These are phyloP conservation scores for Balansia obtecta DNA, from an alignment of 2,329 filamentous ascomycete species.

Conservation along the genomic window DNA sequence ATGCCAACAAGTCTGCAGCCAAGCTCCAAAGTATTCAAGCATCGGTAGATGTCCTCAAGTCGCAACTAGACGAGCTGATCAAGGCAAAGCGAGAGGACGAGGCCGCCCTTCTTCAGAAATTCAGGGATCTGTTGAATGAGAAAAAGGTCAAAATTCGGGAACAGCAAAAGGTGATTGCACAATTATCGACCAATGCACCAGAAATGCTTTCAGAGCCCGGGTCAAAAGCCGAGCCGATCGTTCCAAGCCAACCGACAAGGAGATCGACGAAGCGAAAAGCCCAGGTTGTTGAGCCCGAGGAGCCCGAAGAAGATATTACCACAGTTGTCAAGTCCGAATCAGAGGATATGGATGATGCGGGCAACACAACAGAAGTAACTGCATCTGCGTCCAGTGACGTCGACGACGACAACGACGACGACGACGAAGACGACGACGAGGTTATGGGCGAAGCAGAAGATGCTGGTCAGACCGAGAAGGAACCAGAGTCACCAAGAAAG, in stretches of 20 bases:
- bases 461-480: neutral
- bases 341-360: constrained; percentile 29
- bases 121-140: constrained; percentile 58
- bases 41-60: constrained; percentile 44
- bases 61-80: constrained; percentile 54
- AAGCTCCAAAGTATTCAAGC: constrained; percentile 37
- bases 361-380: constrained; percentile 27
- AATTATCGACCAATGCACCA: constrained; percentile 22
- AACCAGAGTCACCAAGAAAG: constrained; percentile 11
- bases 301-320: constrained; percentile 35
- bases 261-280: constrained; percentile 39
- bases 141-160: constrained; percentile 72
- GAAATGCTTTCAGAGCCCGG: constrained; percentile 17
- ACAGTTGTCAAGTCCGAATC: constrained; percentile 17
- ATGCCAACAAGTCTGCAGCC: constrained; percentile 28
- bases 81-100: constrained; percentile 56
- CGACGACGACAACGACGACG: constrained; percentile 19
- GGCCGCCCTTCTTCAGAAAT: constrained; percentile 53
- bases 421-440: neutral
- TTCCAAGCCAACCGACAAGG: constrained; percentile 21
- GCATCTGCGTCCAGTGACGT: constrained; percentile 31
- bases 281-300: constrained; percentile 27
- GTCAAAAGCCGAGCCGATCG: constrained; percentile 11
- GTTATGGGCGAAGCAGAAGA: neutral
- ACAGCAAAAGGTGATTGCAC: constrained; percentile 49